phyloP scores from a whole-genome alignment of 345 rosid genomes.

The Melastoma malabathricum region DNA sequence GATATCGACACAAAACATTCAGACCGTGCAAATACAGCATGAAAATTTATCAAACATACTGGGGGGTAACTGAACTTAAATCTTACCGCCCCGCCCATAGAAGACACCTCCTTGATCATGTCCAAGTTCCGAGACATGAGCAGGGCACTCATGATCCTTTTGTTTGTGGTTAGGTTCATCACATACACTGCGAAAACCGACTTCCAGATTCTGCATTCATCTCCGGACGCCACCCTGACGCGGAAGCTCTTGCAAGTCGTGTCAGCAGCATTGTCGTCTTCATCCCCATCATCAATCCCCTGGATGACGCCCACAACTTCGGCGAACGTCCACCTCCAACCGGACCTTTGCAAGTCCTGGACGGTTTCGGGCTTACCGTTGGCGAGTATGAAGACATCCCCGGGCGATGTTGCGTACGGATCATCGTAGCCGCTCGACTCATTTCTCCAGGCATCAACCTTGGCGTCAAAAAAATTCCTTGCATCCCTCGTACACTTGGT shows the following conservation, averaged over 20 bases:
- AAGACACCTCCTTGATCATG: constrained; percentile 15
- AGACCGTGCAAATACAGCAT: not conserved
- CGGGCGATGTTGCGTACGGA: constrained; percentile 28
- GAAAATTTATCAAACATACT: not conserved
- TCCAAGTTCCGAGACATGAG: constrained; percentile 12
- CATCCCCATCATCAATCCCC: not conserved
- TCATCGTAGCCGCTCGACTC: constrained; percentile 13
- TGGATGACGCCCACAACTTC: not conserved
- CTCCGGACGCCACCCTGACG: constrained; percentile 7
- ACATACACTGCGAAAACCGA: constrained; percentile 18
- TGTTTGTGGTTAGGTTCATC: constrained; percentile 19
- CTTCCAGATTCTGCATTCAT: not conserved
- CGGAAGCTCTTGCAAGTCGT: constrained; percentile 9
- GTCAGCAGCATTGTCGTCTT: not conserved
- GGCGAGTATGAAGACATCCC: constrained; percentile 24
- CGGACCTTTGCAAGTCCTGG: constrained; percentile 19
- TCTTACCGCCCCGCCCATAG: constrained; percentile 18
- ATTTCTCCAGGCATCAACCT: constrained; percentile 26
- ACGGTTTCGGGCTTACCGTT: constrained; percentile 19
- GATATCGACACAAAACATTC: not conserved
- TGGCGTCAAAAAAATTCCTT: constrained; percentile 8
- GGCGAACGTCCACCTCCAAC: constrained; percentile 21
- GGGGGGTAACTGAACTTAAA: no score
- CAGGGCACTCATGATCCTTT: constrained; percentile 28
- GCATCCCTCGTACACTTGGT: not conserved